Percentiles rank a stretch among this genome's conserved stretches.
Evolutionary conservation across 73 alveolate species (phyloP).

Genomic region (Blepharisma stoltei): DNA sequence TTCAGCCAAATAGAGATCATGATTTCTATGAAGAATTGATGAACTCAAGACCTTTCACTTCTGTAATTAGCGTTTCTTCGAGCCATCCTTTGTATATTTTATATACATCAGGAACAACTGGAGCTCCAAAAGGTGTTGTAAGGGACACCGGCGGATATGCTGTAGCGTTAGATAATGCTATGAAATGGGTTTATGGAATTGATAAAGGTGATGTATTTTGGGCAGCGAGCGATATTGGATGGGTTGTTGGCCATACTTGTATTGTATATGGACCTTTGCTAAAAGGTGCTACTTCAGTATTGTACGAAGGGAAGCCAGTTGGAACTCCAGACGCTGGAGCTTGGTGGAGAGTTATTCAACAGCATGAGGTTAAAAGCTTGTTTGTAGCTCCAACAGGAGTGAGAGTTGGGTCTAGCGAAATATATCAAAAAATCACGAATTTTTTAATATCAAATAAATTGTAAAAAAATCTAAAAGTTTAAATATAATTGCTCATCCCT

Average conservation of each 20-base stretch:
- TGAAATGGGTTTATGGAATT: conserved; percentile 89
- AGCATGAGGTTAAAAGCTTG: conserved; percentile 85
- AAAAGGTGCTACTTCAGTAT: conserved; percentile 96
- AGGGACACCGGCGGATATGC: conserved; percentile 96
- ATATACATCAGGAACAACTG: conserved; percentile 99
- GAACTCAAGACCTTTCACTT: conserved; percentile 29
- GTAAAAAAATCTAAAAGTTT: too few species aligned
- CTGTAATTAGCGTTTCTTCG: conserved; percentile 68
- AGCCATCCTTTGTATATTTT: conserved; percentile 91
- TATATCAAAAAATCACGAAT: too few species aligned
- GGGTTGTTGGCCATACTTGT: conserved; percentile 99
- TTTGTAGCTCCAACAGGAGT: conserved; percentile 99
- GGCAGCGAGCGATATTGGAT: conserved; percentile 98
- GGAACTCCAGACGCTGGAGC: conserved; percentile 94
- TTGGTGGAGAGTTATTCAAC: conserved; percentile 81
- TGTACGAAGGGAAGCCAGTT: conserved; percentile 99
- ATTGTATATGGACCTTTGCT: conserved; percentile 98
- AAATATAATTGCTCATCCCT: too few species aligned
- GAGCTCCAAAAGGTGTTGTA: conserved; percentile 98
- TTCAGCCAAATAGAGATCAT: conserved; percentile 25
- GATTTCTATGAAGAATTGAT: conserved; percentile 61
- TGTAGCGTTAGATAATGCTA: conserved; percentile 88
- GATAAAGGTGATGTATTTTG: conserved; percentile 84
- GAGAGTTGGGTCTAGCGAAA: too few species aligned
- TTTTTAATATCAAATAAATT: too few species aligned